A percentile compares a stretch with the other conserved stretches of the same genome.
phyloP scores from a whole-genome alignment of 140 eudicot species.

The Cichorium intybus region DNA sequence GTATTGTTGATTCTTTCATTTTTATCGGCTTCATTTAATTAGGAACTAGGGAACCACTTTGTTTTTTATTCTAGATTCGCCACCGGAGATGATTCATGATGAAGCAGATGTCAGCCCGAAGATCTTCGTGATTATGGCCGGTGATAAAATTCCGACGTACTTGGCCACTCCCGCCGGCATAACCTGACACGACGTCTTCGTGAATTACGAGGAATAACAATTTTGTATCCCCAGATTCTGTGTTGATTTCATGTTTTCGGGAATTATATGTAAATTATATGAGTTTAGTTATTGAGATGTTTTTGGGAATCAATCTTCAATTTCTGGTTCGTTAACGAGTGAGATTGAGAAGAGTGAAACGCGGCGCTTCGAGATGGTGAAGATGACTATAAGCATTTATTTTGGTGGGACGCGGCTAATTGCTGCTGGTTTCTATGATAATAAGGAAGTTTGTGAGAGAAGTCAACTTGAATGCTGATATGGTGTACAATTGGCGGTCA shows the following conservation, averaged over 20 bases:
- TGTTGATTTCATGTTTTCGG: background rate
- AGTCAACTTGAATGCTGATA: background rate
- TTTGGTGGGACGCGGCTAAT: slow-evolving; percentile 19
- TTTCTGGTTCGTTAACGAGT: background rate
- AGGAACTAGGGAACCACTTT: too few relatives aligned
- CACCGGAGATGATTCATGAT: background rate
- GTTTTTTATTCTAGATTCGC: too few relatives aligned
- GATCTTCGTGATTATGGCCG: slow-evolving; percentile 68
- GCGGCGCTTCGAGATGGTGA: slow-evolving; percentile 14
- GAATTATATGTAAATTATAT: background rate
- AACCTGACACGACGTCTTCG: background rate
- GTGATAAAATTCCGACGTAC: slow-evolving; percentile 52
- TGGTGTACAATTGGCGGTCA: background rate
- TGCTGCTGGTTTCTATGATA: background rate
- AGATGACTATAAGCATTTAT: slow-evolving; percentile 5
- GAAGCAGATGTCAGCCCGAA: slow-evolving; percentile 27
- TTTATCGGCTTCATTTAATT: too few relatives aligned
- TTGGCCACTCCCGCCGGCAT: slow-evolving; percentile 38
- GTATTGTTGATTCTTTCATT: too few relatives aligned
- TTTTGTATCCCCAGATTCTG: background rate
- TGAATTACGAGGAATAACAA: background rate
- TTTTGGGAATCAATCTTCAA: background rate
- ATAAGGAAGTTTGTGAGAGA: background rate
- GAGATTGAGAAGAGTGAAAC: background rate
- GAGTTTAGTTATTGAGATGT: background rate